Evolutionary conservation across 768 basidiomycete species (phyloP).

Genomic region (Infundibulicybe gibba): DNA sequence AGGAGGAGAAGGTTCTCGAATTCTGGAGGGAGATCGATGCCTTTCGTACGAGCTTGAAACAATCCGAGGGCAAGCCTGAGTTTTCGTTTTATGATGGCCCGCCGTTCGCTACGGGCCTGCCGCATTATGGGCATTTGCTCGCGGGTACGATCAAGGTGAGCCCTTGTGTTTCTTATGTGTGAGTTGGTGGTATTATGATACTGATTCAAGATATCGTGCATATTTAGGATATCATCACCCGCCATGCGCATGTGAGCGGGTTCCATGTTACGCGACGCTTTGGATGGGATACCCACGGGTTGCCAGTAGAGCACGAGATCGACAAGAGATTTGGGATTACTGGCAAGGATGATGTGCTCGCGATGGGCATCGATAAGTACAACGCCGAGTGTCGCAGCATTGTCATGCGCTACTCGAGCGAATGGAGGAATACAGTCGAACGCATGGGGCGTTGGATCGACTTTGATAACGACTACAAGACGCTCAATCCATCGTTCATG

Average conservation of each 20-base stretch:
- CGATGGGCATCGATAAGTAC: conserved; percentile 96
- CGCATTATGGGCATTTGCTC: conserved; percentile 93
- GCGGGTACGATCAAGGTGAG: conserved; percentile 91
- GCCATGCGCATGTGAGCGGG: conserved; percentile 92
- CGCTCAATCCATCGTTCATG: conserved; percentile 91
- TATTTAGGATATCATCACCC: conserved; percentile 92
- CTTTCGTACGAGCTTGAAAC: conserved; percentile 90
- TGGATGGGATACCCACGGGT: conserved; percentile 98
- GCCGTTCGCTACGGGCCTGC: conserved; percentile 94
- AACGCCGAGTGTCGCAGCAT: conserved; percentile 95
- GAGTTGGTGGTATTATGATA: background rate
- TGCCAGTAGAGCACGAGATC: conserved; percentile 99
- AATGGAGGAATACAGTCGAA: conserved; percentile 95
- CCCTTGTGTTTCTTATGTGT: conserved; percentile 2
- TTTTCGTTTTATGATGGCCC: conserved; percentile 97
- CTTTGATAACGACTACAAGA: conserved; percentile 99
- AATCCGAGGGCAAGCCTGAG: conserved; percentile 86
- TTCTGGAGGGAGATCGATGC: conserved; percentile 98
- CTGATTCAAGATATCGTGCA: background rate
- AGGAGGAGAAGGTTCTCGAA: conserved; percentile 85
- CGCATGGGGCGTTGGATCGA: conserved; percentile 99
- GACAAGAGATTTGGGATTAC: conserved; percentile 95
- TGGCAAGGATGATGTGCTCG: conserved; percentile 88
- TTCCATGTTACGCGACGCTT: conserved; percentile 92
- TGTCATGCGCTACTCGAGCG: conserved; percentile 93